These are phyloP conservation scores for Dendrobium officinale DNA, from an alignment of 106 monocot genomes.

Conservation along the genomic window DNA sequence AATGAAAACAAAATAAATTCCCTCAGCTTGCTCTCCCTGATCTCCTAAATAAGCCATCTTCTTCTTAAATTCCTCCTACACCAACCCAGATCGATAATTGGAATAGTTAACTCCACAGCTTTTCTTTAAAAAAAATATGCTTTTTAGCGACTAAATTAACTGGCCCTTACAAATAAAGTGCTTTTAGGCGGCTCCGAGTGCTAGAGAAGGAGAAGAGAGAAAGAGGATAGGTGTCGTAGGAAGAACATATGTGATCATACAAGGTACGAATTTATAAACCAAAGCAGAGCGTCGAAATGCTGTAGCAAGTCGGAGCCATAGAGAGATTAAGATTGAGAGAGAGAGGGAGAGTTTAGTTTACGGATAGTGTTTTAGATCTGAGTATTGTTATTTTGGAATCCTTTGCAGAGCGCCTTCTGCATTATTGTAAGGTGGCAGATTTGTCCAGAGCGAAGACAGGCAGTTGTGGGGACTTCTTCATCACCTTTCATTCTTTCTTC, in stretches of 20 bases:
- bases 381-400: conserved; percentile 1
- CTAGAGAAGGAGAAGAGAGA: neutral
- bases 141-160: no score
- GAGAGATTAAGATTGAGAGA: neutral
- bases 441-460: conserved; percentile 17
- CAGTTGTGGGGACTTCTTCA: conserved; percentile 12
- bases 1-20: neutral
- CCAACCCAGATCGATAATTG: neutral
- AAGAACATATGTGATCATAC: neutral
- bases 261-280: neutral
- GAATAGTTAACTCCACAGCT: no score
- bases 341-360: neutral
- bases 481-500: neutral
- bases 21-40: neutral
- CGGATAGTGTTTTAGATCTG: neutral
- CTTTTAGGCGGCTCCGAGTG: no score
- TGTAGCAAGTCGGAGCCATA: neutral
- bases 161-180: no score
- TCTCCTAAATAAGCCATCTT: neutral
- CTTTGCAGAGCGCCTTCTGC: neutral
- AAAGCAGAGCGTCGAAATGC: neutral
- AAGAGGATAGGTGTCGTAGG: neutral
- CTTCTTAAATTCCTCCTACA: conserved; percentile 7
- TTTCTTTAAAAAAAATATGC: no score
- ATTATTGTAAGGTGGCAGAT: conserved; percentile 23